These are phyloP conservation scores for Cercospora sojina DNA, from an alignment of 2,329 filamentous ascomycete species.

Conservation along the genomic window DNA sequence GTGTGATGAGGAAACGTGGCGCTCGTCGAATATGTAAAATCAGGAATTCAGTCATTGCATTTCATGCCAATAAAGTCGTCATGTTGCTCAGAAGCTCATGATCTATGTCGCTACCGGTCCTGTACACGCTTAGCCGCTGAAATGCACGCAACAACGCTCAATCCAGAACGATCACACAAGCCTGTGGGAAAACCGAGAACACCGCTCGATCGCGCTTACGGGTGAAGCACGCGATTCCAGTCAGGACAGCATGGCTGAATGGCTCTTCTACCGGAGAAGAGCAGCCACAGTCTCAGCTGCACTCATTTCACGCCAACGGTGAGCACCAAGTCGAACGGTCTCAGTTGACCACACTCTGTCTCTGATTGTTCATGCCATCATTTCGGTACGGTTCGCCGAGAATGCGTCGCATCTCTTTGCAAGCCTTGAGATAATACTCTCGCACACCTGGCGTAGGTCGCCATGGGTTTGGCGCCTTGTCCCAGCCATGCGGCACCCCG, in stretches of 20 bases:
- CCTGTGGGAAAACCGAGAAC: neutral
- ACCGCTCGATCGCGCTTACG: no score
- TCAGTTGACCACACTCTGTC: constrained; percentile 25
- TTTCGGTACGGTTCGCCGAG: constrained; percentile 29
- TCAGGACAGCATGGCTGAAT: neutral
- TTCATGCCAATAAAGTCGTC: neutral
- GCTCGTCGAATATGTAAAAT: neutral
- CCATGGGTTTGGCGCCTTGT: constrained; percentile 64
- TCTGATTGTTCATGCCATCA: constrained; percentile 8
- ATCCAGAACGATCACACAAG: neutral
- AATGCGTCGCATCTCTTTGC: constrained; percentile 52
- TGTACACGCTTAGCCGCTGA: constrained; percentile 3
- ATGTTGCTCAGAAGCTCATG: neutral
- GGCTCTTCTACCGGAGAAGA: neutral
- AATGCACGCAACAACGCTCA: neutral
- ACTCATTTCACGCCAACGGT: neutral
- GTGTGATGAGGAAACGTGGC: neutral
- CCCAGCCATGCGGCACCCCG: constrained; percentile 63
- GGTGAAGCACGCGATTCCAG: neutral
- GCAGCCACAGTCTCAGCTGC: neutral
- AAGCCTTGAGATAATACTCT: constrained; percentile 56
- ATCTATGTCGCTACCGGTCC: neutral
- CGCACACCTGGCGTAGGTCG: constrained; percentile 53
- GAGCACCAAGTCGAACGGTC: neutral
- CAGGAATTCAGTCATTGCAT: neutral